These are phyloP conservation scores for Boletus speciosus DNA, from an alignment of 768 basidiomycete species.

Conservation along the genomic window DNA sequence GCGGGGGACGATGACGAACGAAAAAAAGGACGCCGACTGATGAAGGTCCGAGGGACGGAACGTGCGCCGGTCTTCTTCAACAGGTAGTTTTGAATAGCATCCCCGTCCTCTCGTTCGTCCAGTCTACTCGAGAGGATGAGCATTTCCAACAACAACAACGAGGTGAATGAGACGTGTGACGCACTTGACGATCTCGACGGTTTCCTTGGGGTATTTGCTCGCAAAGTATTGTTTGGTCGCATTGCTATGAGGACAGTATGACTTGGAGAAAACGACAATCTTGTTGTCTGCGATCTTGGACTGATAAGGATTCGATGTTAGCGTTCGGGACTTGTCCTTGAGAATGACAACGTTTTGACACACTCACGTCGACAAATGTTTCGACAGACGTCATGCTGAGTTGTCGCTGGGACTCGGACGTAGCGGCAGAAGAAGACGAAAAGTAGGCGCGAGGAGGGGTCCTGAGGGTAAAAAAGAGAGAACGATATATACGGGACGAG, in stretches of 20 bases:
- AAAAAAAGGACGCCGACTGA: constrained; percentile 44
- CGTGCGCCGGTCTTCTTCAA: constrained; percentile 58
- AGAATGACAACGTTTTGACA: too few species aligned
- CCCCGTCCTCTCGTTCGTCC: constrained; percentile 55
- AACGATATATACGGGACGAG: constrained; percentile 22
- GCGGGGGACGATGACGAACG: too few species aligned
- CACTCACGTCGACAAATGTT: constrained; percentile 41
- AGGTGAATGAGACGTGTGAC: constrained; percentile 7
- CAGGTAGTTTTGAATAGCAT: constrained; percentile 65
- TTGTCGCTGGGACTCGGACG: constrained; percentile 29
- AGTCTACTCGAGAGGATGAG: constrained; percentile 35
- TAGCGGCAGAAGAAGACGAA: constrained; percentile 16
- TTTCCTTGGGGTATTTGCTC: constrained; percentile 36
- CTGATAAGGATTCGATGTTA: constrained; percentile 38
- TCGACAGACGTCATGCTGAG: constrained; percentile 27
- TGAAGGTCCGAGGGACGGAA: constrained; percentile 77
- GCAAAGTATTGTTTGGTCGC: constrained; percentile 47
- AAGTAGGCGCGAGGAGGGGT: background rate
- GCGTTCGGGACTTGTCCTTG: background rate
- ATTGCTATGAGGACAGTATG: constrained; percentile 51
- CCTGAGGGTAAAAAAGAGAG: constrained; percentile 13
- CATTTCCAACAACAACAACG: too few species aligned
- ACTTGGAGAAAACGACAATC: constrained; percentile 60
- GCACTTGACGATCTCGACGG: constrained; percentile 46
- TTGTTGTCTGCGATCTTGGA: constrained; percentile 46